These are phyloP conservation scores for Boletus reticulatus DNA, from an alignment of 768 basidiomycete species.

Conservation along the genomic window DNA sequence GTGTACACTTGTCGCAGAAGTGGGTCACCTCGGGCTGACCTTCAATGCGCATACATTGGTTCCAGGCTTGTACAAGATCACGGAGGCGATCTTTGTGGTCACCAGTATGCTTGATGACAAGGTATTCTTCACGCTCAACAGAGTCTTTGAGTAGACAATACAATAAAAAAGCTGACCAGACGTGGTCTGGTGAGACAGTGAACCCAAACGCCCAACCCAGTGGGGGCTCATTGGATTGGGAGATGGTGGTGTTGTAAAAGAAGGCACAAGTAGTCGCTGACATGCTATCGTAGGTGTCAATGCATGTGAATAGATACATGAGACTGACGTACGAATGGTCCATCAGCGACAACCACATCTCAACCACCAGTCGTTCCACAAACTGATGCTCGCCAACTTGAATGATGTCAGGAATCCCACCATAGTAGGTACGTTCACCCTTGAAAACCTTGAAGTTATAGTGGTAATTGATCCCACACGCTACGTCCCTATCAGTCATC, in stretches of 20 bases:
- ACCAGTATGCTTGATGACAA: neutral
- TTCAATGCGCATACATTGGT: neutral
- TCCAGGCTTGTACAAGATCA: neutral
- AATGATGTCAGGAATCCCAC: neutral
- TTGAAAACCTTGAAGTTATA: conserved; percentile 2
- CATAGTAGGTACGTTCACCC: neutral
- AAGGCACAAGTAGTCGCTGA: too few species aligned
- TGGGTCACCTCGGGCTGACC: neutral
- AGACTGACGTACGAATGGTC: too few species aligned
- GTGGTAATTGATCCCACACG: neutral
- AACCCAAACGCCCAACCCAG: too few species aligned
- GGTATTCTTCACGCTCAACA: too few species aligned
- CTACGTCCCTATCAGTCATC: neutral
- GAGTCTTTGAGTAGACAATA: too few species aligned
- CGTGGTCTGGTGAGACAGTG: too few species aligned
- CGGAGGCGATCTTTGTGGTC: neutral
- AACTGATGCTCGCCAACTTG: neutral
- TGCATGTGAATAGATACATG: too few species aligned
- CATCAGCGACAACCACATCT: neutral
- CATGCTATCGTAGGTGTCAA: too few species aligned
- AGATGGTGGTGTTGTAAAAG: too few species aligned
- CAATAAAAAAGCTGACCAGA: too few species aligned
- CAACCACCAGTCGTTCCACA: neutral
- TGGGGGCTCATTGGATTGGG: too few species aligned
- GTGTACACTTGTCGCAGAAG: conserved; percentile 4